Evolutionary conservation across 75 land plant species (phyloP).

Genomic region (Selaginella tamariscina): DNA sequence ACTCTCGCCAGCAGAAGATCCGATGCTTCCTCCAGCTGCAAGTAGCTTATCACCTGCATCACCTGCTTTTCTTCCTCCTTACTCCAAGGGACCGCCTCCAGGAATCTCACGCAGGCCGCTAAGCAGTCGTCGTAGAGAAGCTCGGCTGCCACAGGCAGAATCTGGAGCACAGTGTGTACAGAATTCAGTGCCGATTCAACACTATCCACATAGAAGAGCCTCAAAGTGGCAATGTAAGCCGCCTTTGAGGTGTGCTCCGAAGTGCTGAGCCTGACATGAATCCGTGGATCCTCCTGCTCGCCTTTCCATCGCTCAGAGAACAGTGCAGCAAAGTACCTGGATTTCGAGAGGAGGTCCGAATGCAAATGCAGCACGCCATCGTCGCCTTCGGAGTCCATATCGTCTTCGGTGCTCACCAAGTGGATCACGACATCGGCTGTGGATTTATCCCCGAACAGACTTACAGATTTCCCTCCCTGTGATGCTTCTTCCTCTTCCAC

Average conservation of each 20-base stretch:
- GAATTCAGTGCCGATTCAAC: constrained; percentile 31
- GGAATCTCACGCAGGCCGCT: constrained; percentile 46
- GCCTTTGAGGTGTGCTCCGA: constrained; percentile 17
- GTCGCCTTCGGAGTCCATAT: too few relatives aligned
- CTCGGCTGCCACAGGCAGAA: constrained; percentile 70
- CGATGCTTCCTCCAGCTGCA: constrained; percentile 45
- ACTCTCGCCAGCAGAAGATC: constrained; percentile 63
- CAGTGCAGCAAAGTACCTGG: constrained; percentile 57
- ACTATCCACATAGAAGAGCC: constrained; percentile 54
- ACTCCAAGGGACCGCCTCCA: constrained; percentile 92
- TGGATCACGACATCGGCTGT: background rate
- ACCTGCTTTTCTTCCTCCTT: constrained; percentile 67
- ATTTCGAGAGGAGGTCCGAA: constrained; percentile 41
- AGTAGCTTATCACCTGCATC: constrained; percentile 35
- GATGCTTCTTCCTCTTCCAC: background rate
- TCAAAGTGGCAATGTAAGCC: constrained; percentile 34
- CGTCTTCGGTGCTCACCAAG: background rate
- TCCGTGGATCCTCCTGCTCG: constrained; percentile 3
- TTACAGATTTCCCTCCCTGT: background rate
- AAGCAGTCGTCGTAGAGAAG: constrained; percentile 76
- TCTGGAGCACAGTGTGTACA: constrained; percentile 34
- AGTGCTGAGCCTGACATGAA: constrained; percentile 36
- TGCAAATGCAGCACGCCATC: constrained; percentile 36
- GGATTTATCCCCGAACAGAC: background rate
- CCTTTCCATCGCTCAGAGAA: constrained; percentile 73